Base-by-base conservation (phyloP, 768 basidiomycete species). In the Russula sp. region DNA sequence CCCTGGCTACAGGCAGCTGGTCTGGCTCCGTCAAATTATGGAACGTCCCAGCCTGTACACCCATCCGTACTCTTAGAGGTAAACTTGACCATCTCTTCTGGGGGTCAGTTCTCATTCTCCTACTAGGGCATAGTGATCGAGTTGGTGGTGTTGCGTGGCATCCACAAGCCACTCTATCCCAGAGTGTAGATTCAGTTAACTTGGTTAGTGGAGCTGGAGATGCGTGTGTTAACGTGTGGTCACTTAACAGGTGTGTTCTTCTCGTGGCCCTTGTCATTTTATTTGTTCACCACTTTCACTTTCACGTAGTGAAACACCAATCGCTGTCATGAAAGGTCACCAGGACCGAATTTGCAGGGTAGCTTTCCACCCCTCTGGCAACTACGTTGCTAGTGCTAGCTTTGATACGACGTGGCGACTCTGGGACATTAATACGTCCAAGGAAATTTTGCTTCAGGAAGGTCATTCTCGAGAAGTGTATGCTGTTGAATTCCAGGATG, bases 61-160 rank as follows among this genome's bases (percentile, higher is more conserved):
- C 85, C 52, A 82, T 92, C 51, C 80, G 83, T 52, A 83, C 90
- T 24, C 76, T 94, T 60, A 80, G 89, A 76, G 93, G 94, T 88
- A 53, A 46, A n/a, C 20, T 62, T 79, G 66, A 8, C 16, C 59
- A 28, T 56, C 42, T 24, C 3, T 26, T 13, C 18, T 26, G 20
- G 28, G 36, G 30, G 49, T 53, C 49, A 56, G 24, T 65, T 62
- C 63, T 68, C 52, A 71, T 56, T 34, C 16, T 8, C 53, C 40
- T 58, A 22, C 7, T 67, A 92, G 93, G 92, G 8, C 95, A 98
- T 71, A 83, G 80, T 42, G 96, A 98, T 72, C 87, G 90, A 57
- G 87, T 98, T 32, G 94, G 97, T 56, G 97, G 97, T 22, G 88
- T 98, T 51, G 94, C 95, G 44, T 99, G 97, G 97, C 95, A 99